Base-by-base conservation (phyloP, 2,329 filamentous ascomycete species). In the Aureobasidium sp. region DNA sequence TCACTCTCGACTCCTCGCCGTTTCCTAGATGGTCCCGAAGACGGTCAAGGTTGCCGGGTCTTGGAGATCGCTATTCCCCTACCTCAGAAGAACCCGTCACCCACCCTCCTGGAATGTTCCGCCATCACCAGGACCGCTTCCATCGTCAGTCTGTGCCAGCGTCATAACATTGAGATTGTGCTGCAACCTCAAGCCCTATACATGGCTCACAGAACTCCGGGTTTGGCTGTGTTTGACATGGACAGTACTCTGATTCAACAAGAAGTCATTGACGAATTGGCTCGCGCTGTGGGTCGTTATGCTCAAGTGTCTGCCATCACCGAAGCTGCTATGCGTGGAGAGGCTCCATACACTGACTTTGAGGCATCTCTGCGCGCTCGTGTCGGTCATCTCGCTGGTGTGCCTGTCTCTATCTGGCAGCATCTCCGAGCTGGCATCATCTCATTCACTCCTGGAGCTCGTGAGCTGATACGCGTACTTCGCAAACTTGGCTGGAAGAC, bases 161-260 rank as follows among this genome's bases (percentile, higher is more conserved):
- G 54, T 13, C n/a, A 60, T n/a, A 37, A 57, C 40, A 60, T 61
- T 40, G 57, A 60, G 33, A 27, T 59, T 45, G 61, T 64, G 51
- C 27, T 65, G 37, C 63, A 64, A 55, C 61, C 63, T 8, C 43
- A 57, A 21, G 37, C 46, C 33, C 58, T 60, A 33, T 61, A 66
- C 54, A 43, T 54, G 13, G 45, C 55, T 7, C 70, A 71, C 57
- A 59, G 58, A 40, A 54, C 57, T 1, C 67, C 70, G 6, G 84
- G 93, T 9, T 79, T 97, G 11, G 91, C 93, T 3, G 90, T 96
- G 33, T 99, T 99, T 70, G 94, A 99, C 74, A 99, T 99, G 94
- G 94, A 99, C 77, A 94, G 88, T 73, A 99, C 94, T 0, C 82
- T 99, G 62, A 97, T 99, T 71, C 88, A 93, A 58, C 92, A 99